Conservation (phyloP, 2,329 filamentous ascomycete species). For the Monosporascus sp. region DNA sequence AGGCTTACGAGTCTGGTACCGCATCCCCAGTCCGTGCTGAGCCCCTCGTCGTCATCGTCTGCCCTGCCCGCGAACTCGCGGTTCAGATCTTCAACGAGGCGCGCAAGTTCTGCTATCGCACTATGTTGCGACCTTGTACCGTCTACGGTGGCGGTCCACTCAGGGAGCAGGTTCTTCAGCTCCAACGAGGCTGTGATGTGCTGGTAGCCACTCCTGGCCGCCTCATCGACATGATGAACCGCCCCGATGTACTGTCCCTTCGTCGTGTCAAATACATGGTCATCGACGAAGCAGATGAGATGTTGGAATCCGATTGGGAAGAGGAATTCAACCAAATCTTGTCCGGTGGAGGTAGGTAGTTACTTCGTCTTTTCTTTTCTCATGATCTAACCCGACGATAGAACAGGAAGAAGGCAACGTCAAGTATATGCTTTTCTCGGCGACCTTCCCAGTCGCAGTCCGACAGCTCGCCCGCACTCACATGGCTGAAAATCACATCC, state of each 20-base stretch:
- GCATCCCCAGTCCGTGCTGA: conserved; percentile 62
- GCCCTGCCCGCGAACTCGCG: conserved; percentile 82
- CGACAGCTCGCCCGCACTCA: conserved; percentile 73
- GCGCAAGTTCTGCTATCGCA: conserved; percentile 87
- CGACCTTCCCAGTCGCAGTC: conserved; percentile 80
- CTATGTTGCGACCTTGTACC: conserved; percentile 88
- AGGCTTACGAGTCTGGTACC: conserved; percentile 43
- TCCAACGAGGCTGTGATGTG: conserved; percentile 81
- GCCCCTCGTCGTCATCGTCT: conserved; percentile 80
- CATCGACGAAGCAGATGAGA: conserved; percentile 93
- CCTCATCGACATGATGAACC: conserved; percentile 75
- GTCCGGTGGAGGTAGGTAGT: conserved; percentile 66
- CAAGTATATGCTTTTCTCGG: conserved; percentile 81
- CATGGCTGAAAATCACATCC: conserved; percentile 67
- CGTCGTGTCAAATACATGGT: conserved; percentile 73
- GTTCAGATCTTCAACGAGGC: conserved; percentile 95
- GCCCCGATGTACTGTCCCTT: conserved; percentile 63
- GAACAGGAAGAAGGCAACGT: conserved; percentile 66
- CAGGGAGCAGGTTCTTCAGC: conserved; percentile 63
- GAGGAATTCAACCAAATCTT: conserved; percentile 71
- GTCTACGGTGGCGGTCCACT: conserved; percentile 78
- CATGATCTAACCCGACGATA: conserved; percentile 36
- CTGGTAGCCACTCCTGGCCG: conserved; percentile 85
- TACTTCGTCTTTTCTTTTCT: neutral
- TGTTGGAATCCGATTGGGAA: conserved; percentile 76